Evolutionary conservation across 1,284 basidiomycete genomes (phyloP), one percentile per base, ranked within the genome.

Genomic region (Cutaneotrichosporon sp.): DNA sequence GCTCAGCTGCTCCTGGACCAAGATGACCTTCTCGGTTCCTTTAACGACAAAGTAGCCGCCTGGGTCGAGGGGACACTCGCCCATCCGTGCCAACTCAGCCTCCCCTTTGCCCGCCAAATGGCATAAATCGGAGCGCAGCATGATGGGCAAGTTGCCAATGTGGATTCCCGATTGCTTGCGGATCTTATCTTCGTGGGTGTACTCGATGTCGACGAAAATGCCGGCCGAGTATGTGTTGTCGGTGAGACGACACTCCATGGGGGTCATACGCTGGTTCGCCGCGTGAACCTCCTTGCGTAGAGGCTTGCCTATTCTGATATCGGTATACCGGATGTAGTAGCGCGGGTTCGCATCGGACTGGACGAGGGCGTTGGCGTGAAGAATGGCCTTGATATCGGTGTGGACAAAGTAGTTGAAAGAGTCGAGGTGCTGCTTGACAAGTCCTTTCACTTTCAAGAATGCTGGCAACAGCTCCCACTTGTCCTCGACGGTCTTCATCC

Each of bases 341-440:
- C 88, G 84, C 9, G 94, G 96, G 75, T 98, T 93, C 61, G 97
- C 90, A 65, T 98, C 96, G 4, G 93, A 97, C 4, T 88, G 89
- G 66, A 96, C 85, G 67, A 90, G 89, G 74, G 84, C 85, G 72
- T 97, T 97, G 12, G 91, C 92, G 59, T 86, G 86, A 49, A 97
- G 84, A 65, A 99, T 97, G 65, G 94, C 94, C 74, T 93, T 94
- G 70, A 97, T 88, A 70, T 97, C 93, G 33, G 89, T 86, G 67
- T 98, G 89, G 65, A 98, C 90, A 72, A 99, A 98, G 76, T 97
- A 96, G 78, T 99, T 98, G 84, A 96, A 99, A 9, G 93, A 97
- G 75, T 99, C 97, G 64, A 98, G 90, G 71, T 99, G 96, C 73
- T 99, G 96, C 77, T 98, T 98, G 57, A 97, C 93, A n/a, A 97